Conservation (phyloP, 345 rosid species). For the Camelina sativa region DNA sequence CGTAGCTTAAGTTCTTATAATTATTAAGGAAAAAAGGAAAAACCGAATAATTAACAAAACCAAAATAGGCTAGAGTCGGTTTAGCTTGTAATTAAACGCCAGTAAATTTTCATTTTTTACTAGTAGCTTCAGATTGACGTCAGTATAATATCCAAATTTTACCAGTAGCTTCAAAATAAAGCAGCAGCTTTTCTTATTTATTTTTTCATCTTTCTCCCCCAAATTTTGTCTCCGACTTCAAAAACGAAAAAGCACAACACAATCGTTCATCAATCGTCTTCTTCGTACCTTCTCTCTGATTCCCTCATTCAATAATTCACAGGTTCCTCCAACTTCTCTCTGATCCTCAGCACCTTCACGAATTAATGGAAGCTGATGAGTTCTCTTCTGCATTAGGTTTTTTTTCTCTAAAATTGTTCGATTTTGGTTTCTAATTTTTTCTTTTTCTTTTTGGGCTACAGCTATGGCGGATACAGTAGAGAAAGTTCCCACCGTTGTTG, state of each 20-base stretch:
- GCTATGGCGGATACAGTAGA: conserved; percentile 46
- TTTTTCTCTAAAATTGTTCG: background rate
- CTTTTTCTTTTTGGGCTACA: background rate
- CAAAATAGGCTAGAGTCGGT: background rate
- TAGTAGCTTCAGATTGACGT: conserved; percentile 16
- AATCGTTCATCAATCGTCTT: background rate
- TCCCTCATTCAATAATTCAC: background rate
- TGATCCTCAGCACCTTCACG: background rate
- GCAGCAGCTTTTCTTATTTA: background rate
- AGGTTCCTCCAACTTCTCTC: conserved; percentile 11
- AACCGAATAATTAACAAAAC: conserved; percentile 2
- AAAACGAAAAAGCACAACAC: background rate
- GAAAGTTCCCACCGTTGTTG: conserved; percentile 26
- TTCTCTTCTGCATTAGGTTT: background rate
- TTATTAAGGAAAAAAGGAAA: too few relatives aligned
- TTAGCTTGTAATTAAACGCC: background rate
- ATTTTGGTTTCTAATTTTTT: conserved; percentile 16
- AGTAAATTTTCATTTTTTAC: background rate
- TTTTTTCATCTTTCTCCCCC: background rate
- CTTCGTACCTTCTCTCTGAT: background rate
- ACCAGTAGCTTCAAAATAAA: conserved; percentile 19
- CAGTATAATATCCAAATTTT: background rate
- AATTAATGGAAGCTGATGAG: background rate
- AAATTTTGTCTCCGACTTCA: background rate
- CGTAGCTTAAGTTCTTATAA: too few relatives aligned